Evolutionary conservation across 352 stramenopile species (phyloP).

Genomic region (Phytophthora boehmeriae): DNA sequence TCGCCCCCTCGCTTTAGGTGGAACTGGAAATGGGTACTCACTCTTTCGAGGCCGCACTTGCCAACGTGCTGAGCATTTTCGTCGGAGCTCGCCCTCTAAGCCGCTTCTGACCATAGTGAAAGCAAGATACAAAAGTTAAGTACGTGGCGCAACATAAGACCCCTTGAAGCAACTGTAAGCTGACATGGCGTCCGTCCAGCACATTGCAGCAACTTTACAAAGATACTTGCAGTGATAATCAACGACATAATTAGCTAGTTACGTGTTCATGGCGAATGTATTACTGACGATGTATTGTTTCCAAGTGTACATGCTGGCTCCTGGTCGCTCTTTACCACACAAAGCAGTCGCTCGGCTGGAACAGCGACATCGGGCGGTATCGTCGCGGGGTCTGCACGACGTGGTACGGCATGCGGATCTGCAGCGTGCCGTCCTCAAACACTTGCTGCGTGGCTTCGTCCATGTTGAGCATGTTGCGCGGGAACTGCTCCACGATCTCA

Average conservation of each 20-base stretch:
- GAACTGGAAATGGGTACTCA: constrained; percentile 15
- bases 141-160: too few relatives aligned
- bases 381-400: constrained; percentile 32
- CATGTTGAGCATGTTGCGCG: constrained; percentile 47
- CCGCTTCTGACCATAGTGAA: too few relatives aligned
- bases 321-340: constrained; percentile 29
- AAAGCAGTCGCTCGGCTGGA: constrained; percentile 45
- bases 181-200: too few relatives aligned
- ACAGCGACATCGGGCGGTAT: constrained; percentile 39
- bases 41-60: constrained; percentile 20
- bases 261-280: constrained; percentile 1
- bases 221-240: too few relatives aligned
- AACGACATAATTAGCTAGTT: too few relatives aligned
- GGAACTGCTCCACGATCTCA: constrained; percentile 64
- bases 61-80: constrained; percentile 25
- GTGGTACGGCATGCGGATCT: constrained; percentile 67
- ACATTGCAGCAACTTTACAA: too few relatives aligned
- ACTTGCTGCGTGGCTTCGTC: constrained; percentile 62
- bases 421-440: constrained; percentile 47
- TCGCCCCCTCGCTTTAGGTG: neutral
- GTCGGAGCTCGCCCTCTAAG: neutral
- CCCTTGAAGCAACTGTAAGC: too few relatives aligned
- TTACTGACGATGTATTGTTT: constrained; percentile 5
- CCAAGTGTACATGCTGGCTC: constrained; percentile 23
- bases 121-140: too few relatives aligned